Conservation (phyloP, 2,329 filamentous ascomycete genomes). For the Cadophora gregata region DNA sequence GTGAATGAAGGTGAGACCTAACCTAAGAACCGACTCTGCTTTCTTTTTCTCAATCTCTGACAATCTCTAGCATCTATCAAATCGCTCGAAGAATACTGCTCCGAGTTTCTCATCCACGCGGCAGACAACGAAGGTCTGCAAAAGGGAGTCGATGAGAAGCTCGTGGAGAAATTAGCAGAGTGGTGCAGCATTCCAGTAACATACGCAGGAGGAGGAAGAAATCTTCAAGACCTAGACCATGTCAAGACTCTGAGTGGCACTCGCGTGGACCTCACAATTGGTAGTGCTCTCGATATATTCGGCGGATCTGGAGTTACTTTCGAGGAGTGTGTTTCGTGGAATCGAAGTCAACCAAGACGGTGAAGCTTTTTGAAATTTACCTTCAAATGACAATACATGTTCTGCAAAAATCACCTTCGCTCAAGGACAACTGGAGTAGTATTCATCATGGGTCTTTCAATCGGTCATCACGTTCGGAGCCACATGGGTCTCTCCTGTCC, state of each 20-base stretch:
- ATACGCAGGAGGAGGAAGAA: constrained; percentile 92
- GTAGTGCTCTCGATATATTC: constrained; percentile 95
- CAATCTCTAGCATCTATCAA: constrained; percentile 72
- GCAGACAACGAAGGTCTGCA: constrained; percentile 97
- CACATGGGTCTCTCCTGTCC: neutral
- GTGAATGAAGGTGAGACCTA: constrained; percentile 74
- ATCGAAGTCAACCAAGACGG: constrained; percentile 54
- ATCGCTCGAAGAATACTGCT: constrained; percentile 86
- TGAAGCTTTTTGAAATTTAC: neutral
- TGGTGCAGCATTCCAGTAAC: constrained; percentile 96
- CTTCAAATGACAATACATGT: neutral
- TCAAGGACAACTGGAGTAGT: too few species aligned
- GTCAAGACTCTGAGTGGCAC: constrained; percentile 81
- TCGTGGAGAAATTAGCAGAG: constrained; percentile 76
- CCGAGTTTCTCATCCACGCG: constrained; percentile 95
- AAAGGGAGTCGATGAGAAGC: constrained; percentile 83
- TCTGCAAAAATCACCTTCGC: neutral
- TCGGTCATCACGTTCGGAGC: neutral
- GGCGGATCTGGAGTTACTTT: constrained; percentile 87
- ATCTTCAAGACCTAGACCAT: constrained; percentile 79
- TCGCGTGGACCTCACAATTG: constrained; percentile 91
- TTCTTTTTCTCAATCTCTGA: constrained; percentile 22
- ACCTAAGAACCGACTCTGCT: neutral
- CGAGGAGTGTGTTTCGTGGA: constrained; percentile 90
- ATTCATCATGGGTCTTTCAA: neutral